Base-by-base conservation (phyloP, 768 basidiomycete genomes). In the Naganishia antarctica region DNA sequence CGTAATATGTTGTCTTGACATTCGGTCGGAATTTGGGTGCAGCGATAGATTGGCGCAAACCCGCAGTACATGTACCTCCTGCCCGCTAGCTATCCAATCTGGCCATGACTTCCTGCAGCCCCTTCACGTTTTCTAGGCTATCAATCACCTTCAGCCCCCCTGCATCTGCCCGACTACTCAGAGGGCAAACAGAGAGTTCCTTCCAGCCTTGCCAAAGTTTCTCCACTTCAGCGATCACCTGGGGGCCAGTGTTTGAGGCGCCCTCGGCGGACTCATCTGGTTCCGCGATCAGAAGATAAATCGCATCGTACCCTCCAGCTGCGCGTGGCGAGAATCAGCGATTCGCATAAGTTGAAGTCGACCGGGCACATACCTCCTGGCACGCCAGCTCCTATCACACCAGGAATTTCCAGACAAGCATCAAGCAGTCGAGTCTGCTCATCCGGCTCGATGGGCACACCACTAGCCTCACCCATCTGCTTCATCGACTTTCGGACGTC, bases 261-360 rank as follows among this genome's bases (percentile, higher is more conserved):
- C 2, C 8, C 40, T 40, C 77, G 77, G 50, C 78, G 16, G 40
- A 85, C 82, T 44, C 15, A 49, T 88, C 86, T 2, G 70, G 58
- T 16, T 79, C 76, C 71, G 88, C 83, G 18, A 92, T 84, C 16
- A 99, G 83, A 5, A 99, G 80, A 91, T 92, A 98, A 64, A 98
- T 84, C 7, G 96, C 96, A 74, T 99, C 96, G 76, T 89, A 98
- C 1, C 96, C 96, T 11, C 96, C 96, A 59, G 96, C 96, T 97
- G 34, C 31, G 41, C 34, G 26, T 12, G 18, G 13, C 21, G 32
- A 4, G 23, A 2, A 26, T 21, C 5, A 34, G 47, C 41, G n/a
- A 57, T 49, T 4, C 12, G 7, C 11, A 0, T 8, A 16, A 4
- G 3, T 29, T 16, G 9, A 37, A 12, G 31, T 9, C 29, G 46